Evolutionary conservation across 208 protist genomes (phyloP).

Genomic region (Giardia duodenalis): DNA sequence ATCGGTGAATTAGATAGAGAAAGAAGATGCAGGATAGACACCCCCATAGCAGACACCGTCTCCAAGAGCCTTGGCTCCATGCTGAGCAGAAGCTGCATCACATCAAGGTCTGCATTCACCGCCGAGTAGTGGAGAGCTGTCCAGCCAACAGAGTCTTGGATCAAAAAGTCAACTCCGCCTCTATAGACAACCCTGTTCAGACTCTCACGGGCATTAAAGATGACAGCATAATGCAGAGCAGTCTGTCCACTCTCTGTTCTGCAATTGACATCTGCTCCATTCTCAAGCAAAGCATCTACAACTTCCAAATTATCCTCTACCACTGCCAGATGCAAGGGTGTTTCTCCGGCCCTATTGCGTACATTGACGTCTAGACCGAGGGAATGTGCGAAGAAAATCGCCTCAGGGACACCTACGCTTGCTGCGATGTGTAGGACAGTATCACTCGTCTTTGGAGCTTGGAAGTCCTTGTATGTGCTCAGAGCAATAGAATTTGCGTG

Average conservation of each 20-base stretch:
- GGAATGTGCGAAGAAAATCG: not conserved
- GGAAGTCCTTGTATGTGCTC: too few relatives aligned
- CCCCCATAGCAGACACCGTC: not conserved
- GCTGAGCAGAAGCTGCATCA: not conserved
- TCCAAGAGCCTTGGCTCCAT: not conserved
- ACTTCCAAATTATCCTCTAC: not conserved
- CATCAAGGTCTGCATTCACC: not conserved
- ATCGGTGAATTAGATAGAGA: not conserved
- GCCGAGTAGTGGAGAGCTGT: not conserved
- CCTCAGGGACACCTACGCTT: not conserved
- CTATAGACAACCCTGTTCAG: not conserved
- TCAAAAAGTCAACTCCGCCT: not conserved
- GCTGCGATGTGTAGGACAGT: not conserved
- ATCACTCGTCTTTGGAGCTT: not conserved
- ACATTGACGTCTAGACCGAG: not conserved
- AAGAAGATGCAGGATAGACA: conserved; percentile 7
- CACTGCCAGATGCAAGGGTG: not conserved
- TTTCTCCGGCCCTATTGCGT: not conserved
- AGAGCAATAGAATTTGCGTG: too few relatives aligned
- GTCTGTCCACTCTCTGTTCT: not conserved
- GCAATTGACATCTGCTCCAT: not conserved
- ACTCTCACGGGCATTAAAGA: not conserved
- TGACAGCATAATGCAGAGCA: not conserved
- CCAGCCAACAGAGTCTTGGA: not conserved
- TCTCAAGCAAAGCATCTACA: not conserved